phyloP scores from a whole-genome alignment of 2,329 filamentous ascomycete species.

The Acrocalymma vagum region DNA sequence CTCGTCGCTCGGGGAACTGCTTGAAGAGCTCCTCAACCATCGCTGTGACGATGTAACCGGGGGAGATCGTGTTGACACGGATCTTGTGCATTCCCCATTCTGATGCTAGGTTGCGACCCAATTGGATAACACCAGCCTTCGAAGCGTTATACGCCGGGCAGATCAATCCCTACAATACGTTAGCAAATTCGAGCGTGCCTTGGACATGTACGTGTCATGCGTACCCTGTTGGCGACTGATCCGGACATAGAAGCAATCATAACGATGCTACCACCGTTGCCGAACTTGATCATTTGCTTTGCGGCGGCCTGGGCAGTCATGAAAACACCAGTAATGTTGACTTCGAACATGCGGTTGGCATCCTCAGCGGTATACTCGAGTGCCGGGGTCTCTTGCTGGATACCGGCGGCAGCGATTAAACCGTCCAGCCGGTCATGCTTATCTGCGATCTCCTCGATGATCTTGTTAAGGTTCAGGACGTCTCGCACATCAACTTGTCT shows the following conservation, averaged over 20 bases:
- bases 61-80: conserved; percentile 81
- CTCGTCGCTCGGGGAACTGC: conserved; percentile 71
- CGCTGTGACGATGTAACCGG: conserved; percentile 80
- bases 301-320: conserved; percentile 71
- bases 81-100: conserved; percentile 80
- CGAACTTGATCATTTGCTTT: conserved; percentile 69
- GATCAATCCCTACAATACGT: conserved; percentile 63
- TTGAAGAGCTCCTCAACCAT: conserved; percentile 86
- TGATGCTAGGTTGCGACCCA: conserved; percentile 73
- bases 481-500: conserved; percentile 83
- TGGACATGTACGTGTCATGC: conserved; percentile 30
- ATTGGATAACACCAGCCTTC: conserved; percentile 77
- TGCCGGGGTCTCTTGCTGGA: conserved; percentile 84
- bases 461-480: conserved; percentile 70
- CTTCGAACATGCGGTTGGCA: conserved; percentile 68
- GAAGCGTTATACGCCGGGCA: conserved; percentile 78
- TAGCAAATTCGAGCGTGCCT: conserved; percentile 12
- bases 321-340: conserved; percentile 69
- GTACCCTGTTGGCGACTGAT: conserved; percentile 68
- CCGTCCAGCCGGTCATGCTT: conserved; percentile 79
- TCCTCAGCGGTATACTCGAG: conserved; percentile 76
- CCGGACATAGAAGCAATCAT: conserved; percentile 72
- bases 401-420: conserved; percentile 76
- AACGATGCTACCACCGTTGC: conserved; percentile 67
- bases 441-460: conserved; percentile 74